Percentiles rank a stretch among this genome's conserved stretches.
Conservation (phyloP, 345 rosid species). For the Salix exigua region DNA sequence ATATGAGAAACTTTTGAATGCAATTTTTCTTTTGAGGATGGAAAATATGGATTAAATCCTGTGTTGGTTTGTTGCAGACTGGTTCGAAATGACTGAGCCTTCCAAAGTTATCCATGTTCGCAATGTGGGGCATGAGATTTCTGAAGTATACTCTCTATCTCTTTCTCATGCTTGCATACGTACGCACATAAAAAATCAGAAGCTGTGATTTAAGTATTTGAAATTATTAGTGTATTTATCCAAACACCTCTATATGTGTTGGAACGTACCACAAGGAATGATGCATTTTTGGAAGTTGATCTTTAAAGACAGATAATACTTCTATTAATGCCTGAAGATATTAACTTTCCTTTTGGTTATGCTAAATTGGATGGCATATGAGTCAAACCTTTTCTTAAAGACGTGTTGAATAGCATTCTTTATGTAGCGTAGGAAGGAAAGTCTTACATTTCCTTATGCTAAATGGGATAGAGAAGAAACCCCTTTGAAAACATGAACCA, state of each 20-base stretch:
- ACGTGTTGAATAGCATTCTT: not conserved
- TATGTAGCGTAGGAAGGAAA: not conserved
- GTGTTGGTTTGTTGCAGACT: constrained; percentile 5
- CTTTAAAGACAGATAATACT: not conserved
- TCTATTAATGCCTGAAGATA: not conserved
- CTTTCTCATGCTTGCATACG: not conserved
- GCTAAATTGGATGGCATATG: too few relatives aligned
- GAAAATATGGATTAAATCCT: constrained; percentile 1
- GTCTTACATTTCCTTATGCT: not conserved
- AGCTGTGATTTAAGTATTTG: not conserved
- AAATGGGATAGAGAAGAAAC: not conserved
- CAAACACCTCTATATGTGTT: not conserved
- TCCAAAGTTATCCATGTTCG: constrained; percentile 98
- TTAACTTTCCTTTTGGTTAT: not conserved
- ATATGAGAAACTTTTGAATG: not conserved
- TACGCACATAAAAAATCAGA: not conserved
- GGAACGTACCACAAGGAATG: not conserved
- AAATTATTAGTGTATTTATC: not conserved
- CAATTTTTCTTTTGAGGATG: not conserved
- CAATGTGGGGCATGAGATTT: constrained; percentile 92
- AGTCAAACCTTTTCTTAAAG: not conserved
- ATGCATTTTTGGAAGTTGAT: not conserved
- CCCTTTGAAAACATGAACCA: not conserved
- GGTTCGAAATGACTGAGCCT: constrained; percentile 63
- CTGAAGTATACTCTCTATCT: constrained; percentile 55